Base-by-base conservation (phyloP, 805 yeast species). In the Kodamaea laetipori region DNA sequence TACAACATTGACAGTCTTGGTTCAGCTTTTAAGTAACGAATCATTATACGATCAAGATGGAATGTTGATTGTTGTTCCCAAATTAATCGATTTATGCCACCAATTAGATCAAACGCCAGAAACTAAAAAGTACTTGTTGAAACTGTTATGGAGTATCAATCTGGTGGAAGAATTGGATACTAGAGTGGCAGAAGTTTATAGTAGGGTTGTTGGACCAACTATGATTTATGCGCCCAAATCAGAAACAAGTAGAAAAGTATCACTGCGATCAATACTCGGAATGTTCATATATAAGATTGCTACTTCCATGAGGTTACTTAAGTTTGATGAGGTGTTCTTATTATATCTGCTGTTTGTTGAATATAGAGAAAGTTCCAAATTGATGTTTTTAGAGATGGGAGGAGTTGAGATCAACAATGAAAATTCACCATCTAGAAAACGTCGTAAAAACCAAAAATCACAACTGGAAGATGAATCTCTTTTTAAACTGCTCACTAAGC, bases 161-260 rank as follows among this genome's bases (percentile, higher is more conserved):
- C 68, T 78, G 0, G 64, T 79, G 11, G 85, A 81, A 46, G 60
- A 63, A 3, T 61, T 81, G 28, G 74, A 74, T 47, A 54, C 67
- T 2, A 70, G 67, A 48, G 50, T 58, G 6, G 40, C 45, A 9
- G 45, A 43, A 3, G 39, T 53, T 2, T 47, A 37, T 26, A 43
- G 34, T 4, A 24, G 38, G 6, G 43, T 56, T 1, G 52, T 48
- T 30, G 50, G 45, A 3, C 51, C 53, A 4, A 30, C 45, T 10
- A 38, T 38, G 6, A 48, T 55, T 8, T 38, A 28, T 8, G 18
- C 34, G 19, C 4, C 34, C 15, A 30, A 30, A 11, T 30, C 18
- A 3, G 10, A 15, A 15, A 43, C 32, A 6, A 15, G 16, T 10
- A 25, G 41, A 9, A 48, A 40, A 16, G 46, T 51, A 5, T 55